Evolutionary conservation across 805 yeast genomes (phyloP), one percentile per base, ranked within the genome.

Genomic region (Zygosaccharomyces kombuchaensis): DNA sequence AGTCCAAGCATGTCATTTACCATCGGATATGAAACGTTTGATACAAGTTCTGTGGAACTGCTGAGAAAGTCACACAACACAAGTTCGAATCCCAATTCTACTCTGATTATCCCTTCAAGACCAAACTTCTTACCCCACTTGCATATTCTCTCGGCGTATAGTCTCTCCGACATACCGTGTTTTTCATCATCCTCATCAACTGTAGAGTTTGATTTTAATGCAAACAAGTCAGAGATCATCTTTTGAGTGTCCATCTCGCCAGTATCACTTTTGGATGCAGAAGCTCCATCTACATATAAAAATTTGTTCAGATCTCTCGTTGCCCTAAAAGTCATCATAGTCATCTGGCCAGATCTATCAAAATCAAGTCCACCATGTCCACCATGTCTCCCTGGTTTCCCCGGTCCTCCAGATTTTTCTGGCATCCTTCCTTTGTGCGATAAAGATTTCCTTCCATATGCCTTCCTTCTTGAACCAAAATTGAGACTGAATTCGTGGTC

Each of bases 241-340:
- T 60, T 60, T 53, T 78, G 82, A 1, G 78, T 71, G 56, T 81
- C 87, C 84, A 79, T 79, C 55, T 77, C 81, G 4, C 85, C 85
- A 1, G 78, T 70, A 1, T 44, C 32, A 0, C 73, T 64, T 57
- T 80, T 81, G 0, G 84, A 78, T n/a, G 84, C 87, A 23, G 84
- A 78, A 0, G 85, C 84, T 5, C 87, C 87, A 50, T 81, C 85
- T n/a, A 81, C 57, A 41, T 73, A 71, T 4, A 81, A 65, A 25
- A 81, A 56, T 51, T 69, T 74, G 50, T 69, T 70, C 42, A 81
- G 58, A 3, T 83, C 80, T 48, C 65, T 67, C 2, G 61, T 63
- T 8, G 73, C 75, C 48, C 68, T 63, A 51, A 78, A 78, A 0
- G 84, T 77, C 50, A 73, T 63, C 39, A 78, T 46, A 14, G 60